phyloP scores from a whole-genome alignment of 2,329 filamentous ascomycete species.

The Cordyceps pruinosa region DNA sequence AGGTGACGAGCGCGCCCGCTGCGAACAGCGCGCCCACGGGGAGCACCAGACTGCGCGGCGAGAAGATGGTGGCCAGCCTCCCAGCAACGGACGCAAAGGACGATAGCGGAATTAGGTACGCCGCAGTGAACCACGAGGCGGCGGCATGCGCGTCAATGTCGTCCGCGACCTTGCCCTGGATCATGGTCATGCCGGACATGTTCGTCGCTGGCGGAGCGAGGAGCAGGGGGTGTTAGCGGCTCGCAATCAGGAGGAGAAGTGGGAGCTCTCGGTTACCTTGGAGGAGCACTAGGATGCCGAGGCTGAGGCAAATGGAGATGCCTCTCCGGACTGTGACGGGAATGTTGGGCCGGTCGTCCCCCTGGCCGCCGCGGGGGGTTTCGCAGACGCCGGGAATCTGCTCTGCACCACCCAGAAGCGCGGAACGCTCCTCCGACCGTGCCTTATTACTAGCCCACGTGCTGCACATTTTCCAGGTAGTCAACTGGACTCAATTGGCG shows the following conservation, averaged over 20 bases:
- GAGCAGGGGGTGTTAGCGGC: not conserved
- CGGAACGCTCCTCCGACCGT: not conserved
- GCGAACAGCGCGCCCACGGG: constrained; percentile 51
- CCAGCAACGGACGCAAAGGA: constrained; percentile 62
- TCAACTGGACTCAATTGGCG: not conserved
- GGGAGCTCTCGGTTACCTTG: constrained; percentile 38
- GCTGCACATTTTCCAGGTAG: not conserved
- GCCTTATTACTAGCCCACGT: not conserved
- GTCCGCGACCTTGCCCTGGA: constrained; percentile 67
- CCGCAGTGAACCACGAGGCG: constrained; percentile 74
- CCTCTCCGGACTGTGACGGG: not conserved
- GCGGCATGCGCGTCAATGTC: constrained; percentile 68
- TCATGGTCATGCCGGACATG: constrained; percentile 75
- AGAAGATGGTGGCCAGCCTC: constrained; percentile 67
- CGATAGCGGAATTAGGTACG: constrained; percentile 60
- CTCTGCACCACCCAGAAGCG: not conserved
- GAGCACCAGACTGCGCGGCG: constrained; percentile 58
- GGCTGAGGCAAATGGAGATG: constrained; percentile 4
- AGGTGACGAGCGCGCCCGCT: constrained; percentile 57
- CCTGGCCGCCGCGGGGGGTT: not conserved
- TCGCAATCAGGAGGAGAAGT: not conserved
- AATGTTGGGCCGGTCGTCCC: not conserved
- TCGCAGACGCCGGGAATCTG: not conserved
- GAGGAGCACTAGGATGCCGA: constrained; percentile 43
- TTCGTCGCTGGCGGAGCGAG: constrained; percentile 46